These are phyloP conservation scores for Aspergillus kassunensis DNA, from an alignment of 495 filamentous ascomycete genomes.

Conservation along the genomic window DNA sequence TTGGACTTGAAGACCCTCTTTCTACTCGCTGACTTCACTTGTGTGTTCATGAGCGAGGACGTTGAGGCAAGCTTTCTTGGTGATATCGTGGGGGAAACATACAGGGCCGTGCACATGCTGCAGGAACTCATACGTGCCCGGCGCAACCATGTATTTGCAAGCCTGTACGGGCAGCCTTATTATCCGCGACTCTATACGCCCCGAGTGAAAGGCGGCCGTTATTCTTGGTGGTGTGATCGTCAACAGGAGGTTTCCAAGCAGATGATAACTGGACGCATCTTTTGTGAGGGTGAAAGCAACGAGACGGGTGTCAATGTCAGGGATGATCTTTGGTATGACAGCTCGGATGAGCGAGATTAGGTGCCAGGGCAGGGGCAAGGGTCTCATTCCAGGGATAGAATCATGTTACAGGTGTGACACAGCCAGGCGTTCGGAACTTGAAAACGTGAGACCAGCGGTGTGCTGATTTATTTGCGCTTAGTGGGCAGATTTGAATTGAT, in stretches of 20 bases:
- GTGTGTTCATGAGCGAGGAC: background rate
- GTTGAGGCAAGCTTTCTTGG: background rate
- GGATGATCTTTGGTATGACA: conserved; percentile 3
- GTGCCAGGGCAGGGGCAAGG: background rate
- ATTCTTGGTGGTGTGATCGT: conserved; percentile 10
- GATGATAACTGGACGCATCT: conserved; percentile 5
- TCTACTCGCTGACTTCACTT: conserved; percentile 6
- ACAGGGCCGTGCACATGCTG: background rate
- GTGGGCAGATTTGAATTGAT: background rate
- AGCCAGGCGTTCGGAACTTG: too few relatives aligned
- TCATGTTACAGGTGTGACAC: too few relatives aligned
- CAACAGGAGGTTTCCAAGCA: conserved; percentile 1
- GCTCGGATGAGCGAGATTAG: background rate
- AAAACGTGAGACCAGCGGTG: background rate
- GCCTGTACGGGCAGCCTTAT: background rate
- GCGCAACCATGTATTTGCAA: background rate
- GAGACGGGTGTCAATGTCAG: background rate
- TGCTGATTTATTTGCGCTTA: background rate
- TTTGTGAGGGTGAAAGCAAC: background rate
- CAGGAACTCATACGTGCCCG: background rate
- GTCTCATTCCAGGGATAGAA: background rate
- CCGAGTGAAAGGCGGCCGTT: background rate
- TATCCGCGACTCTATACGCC: background rate
- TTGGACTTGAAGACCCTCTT: conserved; percentile 3
- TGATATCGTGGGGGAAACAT: background rate